Conservation (phyloP, 129 eudicot genomes). For the Gnaphalium uliginosum region DNA sequence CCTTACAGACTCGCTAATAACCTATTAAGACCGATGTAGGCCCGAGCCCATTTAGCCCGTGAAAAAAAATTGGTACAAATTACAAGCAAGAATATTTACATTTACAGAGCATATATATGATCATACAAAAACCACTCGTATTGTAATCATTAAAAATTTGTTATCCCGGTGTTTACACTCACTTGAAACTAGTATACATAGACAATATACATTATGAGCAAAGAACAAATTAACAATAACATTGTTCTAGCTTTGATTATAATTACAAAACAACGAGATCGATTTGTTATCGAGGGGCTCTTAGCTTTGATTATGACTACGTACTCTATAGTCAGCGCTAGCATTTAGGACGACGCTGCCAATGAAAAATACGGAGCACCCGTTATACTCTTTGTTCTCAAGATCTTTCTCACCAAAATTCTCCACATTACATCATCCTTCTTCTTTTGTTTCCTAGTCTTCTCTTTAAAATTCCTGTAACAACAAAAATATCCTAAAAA, state of each 20-base stretch:
- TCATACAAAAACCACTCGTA: constrained; percentile 13
- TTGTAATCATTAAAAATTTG: constrained; percentile 9
- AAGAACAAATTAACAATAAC: constrained; percentile 27
- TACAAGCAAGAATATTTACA: not conserved
- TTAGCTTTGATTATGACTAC: constrained; percentile 2
- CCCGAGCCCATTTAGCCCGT: not conserved
- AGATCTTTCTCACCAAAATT: constrained; percentile 79
- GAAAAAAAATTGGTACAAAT: too few relatives aligned
- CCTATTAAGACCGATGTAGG: not conserved
- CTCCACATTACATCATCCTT: constrained; percentile 89
- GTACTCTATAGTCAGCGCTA: constrained; percentile 26
- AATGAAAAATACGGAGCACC: constrained; percentile 87
- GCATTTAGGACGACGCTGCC: constrained; percentile 44
- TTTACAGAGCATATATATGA: not conserved
- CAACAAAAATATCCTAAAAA: not conserved
- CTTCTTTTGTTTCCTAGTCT: constrained; percentile 54
- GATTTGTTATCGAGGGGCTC: constrained; percentile 4
- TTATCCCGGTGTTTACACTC: not conserved
- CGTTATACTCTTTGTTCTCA: constrained; percentile 84
- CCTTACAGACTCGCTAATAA: too few relatives aligned
- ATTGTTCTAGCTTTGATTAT: constrained; percentile 39
- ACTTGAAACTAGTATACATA: constrained; percentile 5
- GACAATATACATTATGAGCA: constrained; percentile 24
- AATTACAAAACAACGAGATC: constrained; percentile 38
- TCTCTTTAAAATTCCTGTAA: constrained; percentile 64